These are phyloP conservation scores for Thelonectria discophora DNA, from an alignment of 2,329 filamentous ascomycete genomes.

Conservation along the genomic window DNA sequence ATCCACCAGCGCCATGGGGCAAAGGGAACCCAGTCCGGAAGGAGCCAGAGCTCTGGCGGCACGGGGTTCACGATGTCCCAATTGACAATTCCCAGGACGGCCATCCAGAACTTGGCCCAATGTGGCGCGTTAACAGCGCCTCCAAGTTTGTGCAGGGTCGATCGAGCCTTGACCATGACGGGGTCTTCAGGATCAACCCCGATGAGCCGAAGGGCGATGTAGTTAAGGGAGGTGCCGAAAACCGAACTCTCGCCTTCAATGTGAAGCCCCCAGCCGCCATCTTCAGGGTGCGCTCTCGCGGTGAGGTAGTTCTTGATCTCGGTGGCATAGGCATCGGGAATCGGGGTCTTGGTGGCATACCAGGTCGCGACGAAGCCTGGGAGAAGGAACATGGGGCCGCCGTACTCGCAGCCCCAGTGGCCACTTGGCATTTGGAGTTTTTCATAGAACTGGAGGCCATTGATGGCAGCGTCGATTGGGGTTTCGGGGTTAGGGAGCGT, in stretches of 20 bases:
- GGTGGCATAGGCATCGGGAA: slow-evolving; percentile 79
- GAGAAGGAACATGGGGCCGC: slow-evolving; percentile 94
- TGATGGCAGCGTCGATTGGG: slow-evolving; percentile 79
- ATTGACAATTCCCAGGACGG: slow-evolving; percentile 79
- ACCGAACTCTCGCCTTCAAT: slow-evolving; percentile 93
- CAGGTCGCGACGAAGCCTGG: slow-evolving; percentile 86
- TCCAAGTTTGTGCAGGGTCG: slow-evolving; percentile 82
- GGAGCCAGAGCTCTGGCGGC: slow-evolving; percentile 90
- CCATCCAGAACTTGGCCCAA: slow-evolving; percentile 98
- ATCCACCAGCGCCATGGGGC: slow-evolving; percentile 98
- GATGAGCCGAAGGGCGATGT: slow-evolving; percentile 80
- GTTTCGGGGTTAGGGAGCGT: slow-evolving; percentile 74
- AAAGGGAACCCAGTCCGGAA: slow-evolving; percentile 90
- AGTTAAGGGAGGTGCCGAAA: slow-evolving; percentile 91
- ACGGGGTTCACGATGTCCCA: slow-evolving; percentile 97
- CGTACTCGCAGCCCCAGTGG: slow-evolving; percentile 98
- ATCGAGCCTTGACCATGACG: slow-evolving; percentile 84
- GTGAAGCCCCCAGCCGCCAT: slow-evolving; percentile 97
- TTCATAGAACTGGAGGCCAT: slow-evolving; percentile 89
- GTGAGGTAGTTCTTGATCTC: slow-evolving; percentile 95
- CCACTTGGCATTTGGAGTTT: slow-evolving; percentile 87
- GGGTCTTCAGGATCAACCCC: slow-evolving; percentile 86
- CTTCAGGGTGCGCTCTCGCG: slow-evolving; percentile 81
- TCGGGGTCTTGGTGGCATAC: slow-evolving; percentile 88
- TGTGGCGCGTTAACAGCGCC: slow-evolving; percentile 86